These are phyloP conservation scores for Mucor irregularis DNA, from an alignment of 371 early-diverging fungal genomes.

Conservation along the genomic window DNA sequence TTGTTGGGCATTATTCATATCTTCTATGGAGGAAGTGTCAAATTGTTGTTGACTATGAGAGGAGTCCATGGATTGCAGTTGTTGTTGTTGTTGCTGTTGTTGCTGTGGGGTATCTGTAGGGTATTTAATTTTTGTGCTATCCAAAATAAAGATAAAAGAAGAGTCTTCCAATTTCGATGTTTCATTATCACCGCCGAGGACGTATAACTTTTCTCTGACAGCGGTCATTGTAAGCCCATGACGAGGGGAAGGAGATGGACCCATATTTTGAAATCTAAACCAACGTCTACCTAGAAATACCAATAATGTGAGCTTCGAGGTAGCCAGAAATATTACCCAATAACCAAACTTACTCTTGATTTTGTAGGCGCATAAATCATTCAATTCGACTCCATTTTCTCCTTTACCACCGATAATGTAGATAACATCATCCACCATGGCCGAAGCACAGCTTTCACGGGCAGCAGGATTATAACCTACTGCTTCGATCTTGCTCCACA, in stretches of 20 bases:
- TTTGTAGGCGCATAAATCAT: conserved; percentile 75
- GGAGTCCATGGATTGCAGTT: conserved; percentile 15
- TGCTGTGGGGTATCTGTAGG: conserved; percentile 49
- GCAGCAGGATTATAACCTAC: conserved; percentile 68
- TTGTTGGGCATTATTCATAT: neutral
- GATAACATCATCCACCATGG: conserved; percentile 74
- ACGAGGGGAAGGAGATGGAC: conserved; percentile 68
- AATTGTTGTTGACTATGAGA: neutral
- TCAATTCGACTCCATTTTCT: conserved; percentile 58
- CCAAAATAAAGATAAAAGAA: conserved; percentile 58
- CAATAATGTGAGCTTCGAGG: no score
- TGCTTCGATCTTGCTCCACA: conserved; percentile 64
- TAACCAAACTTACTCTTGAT: conserved; percentile 64
- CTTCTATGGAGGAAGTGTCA: neutral
- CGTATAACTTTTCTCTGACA: conserved; percentile 62
- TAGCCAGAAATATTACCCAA: no score
- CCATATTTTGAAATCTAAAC: conserved; percentile 76
- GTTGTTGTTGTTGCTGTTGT: conserved; percentile 22
- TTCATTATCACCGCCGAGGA: conserved; percentile 67
- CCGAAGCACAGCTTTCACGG: conserved; percentile 66
- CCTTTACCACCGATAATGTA: conserved; percentile 76
- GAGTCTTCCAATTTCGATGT: conserved; percentile 55
- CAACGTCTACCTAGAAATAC: conserved; percentile 44
- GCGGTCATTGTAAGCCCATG: conserved; percentile 64
- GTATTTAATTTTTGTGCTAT: conserved; percentile 75